Conservation (phyloP, 2,329 filamentous ascomycete genomes). For the Calonectria pseudoreteaudii region DNA sequence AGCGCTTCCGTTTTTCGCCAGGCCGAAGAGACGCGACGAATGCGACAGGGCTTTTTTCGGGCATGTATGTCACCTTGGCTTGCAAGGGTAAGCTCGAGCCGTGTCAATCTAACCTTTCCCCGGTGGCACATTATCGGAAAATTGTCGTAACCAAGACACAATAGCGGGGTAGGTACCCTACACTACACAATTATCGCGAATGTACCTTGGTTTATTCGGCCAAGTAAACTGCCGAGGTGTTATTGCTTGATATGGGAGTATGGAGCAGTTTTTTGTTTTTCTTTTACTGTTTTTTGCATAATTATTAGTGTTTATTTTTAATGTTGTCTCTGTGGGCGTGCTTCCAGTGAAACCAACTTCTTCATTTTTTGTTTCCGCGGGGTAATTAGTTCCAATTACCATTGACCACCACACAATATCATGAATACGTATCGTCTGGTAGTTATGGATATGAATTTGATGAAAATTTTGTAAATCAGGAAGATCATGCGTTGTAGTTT, state of each 20-base stretch:
- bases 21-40: not conserved
- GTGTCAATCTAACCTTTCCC: not conserved
- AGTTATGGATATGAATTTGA: no score
- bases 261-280: not conserved
- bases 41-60: slow-evolving; percentile 1
- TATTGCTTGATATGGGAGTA: not conserved
- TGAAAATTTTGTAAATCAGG: no score
- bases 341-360: no score
- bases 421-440: no score
- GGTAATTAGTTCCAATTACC: no score
- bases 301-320: no score
- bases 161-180: not conserved
- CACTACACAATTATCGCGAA: not conserved
- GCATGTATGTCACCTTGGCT: not conserved
- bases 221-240: not conserved
- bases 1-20: not conserved
- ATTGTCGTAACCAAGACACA: not conserved
- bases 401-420: no score
- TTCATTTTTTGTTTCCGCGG: no score
- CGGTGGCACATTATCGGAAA: slow-evolving; percentile 5
- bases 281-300: no score
- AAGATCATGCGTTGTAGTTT: no score
- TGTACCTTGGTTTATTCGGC: not conserved
- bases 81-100: not conserved
- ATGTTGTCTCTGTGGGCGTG: no score